phyloP scores from a whole-genome alignment of 768 basidiomycete species.

The Boletus eberwhitei region DNA sequence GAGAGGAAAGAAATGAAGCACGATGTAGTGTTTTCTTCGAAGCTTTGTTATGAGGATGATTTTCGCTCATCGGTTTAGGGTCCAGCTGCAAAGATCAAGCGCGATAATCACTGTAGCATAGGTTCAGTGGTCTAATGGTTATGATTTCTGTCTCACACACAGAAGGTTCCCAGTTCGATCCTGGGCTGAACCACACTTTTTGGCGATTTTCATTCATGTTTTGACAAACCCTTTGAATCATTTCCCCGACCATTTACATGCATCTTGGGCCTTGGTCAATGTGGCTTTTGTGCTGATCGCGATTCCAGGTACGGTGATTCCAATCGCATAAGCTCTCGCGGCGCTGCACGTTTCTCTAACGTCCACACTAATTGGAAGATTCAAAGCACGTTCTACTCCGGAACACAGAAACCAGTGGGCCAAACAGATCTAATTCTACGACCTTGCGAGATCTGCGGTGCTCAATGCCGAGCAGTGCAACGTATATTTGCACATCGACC shows the following conservation, averaged over 20 bases:
- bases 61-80: background rate
- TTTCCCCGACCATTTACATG: no score
- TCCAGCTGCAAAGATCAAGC: background rate
- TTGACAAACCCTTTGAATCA: background rate
- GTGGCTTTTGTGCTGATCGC: background rate
- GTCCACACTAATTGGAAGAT: no score
- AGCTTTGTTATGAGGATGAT: no score
- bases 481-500: conserved; percentile 1
- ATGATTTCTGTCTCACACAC: conserved; percentile 50
- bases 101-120: accelerated
- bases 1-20: conserved; percentile 25
- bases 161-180: conserved; percentile 49
- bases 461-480: background rate
- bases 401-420: background rate
- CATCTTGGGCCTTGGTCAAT: background rate
- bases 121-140: conserved; percentile 48
- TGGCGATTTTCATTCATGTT: background rate
- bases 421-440: background rate
- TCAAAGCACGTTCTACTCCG: background rate
- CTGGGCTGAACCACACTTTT: conserved; percentile 38
- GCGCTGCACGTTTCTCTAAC: background rate
- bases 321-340: background rate
- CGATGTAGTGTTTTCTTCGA: background rate
- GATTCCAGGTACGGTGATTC: background rate
- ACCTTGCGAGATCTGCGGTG: background rate